phyloP scores from a whole-genome alignment of 371 early-diverging fungal genomes.

The Mucor lusitanicus region DNA sequence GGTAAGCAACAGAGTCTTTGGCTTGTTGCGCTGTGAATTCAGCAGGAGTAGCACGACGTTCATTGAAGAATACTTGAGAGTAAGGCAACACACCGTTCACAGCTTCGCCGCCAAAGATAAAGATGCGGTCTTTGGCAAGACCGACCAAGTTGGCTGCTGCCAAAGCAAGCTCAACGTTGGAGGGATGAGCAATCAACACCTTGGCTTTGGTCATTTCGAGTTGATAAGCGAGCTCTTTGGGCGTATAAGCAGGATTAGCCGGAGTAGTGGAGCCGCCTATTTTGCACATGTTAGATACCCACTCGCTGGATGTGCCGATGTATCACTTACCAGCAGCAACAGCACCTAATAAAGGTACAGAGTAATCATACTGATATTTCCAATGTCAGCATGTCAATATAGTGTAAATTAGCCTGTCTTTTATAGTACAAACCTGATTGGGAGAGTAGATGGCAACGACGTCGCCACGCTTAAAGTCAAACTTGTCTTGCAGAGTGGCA shows the following conservation, averaged over 20 bases:
- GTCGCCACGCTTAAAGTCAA: constrained; percentile 64
- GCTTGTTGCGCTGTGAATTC: constrained; percentile 25
- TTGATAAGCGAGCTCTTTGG: constrained; percentile 75
- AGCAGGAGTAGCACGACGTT: constrained; percentile 23
- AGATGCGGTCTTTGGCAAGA: constrained; percentile 51
- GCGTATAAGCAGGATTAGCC: constrained; percentile 80
- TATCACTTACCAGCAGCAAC: constrained; percentile 36
- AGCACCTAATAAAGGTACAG: constrained; percentile 38
- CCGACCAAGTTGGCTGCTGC: constrained; percentile 62
- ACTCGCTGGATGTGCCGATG: background rate
- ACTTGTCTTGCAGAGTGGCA: constrained; percentile 64
- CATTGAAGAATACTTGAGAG: constrained; percentile 13
- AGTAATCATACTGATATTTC: constrained; percentile 42
- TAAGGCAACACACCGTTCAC: constrained; percentile 44
- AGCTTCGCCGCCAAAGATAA: constrained; percentile 58
- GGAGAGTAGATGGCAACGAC: constrained; percentile 69
- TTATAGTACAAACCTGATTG: constrained; percentile 57
- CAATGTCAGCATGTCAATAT: background rate
- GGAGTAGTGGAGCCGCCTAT: constrained; percentile 69
- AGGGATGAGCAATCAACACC: constrained; percentile 54
- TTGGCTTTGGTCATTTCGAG: constrained; percentile 69
- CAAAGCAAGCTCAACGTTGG: constrained; percentile 49
- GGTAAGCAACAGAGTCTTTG: constrained; percentile 52
- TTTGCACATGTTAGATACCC: background rate
- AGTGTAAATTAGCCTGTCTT: background rate